phyloP scores from a whole-genome alignment of 2,329 filamentous ascomycete species.

The Xylariaceae sp. region DNA sequence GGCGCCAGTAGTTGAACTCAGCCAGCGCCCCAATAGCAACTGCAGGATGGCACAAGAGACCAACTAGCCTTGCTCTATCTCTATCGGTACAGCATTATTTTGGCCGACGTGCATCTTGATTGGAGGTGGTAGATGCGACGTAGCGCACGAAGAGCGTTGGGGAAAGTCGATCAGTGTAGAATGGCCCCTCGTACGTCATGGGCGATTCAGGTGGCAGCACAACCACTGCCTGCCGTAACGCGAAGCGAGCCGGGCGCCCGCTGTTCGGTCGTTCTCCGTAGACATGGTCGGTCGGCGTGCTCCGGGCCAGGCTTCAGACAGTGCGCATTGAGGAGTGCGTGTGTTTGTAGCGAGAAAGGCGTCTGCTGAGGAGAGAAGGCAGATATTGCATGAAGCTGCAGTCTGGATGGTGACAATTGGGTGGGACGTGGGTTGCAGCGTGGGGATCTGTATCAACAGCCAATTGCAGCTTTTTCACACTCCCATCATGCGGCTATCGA shows the following conservation, averaged over 20 bases:
- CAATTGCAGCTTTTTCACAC: constrained; percentile 24
- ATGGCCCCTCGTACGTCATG: not conserved
- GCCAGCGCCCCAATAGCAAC: too few species aligned
- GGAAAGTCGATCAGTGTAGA: not conserved
- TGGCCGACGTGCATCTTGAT: too few species aligned
- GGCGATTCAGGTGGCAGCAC: not conserved
- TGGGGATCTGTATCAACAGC: constrained; percentile 28
- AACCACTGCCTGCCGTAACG: not conserved
- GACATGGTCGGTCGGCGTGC: too few species aligned
- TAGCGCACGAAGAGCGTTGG: not conserved
- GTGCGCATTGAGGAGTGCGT: too few species aligned
- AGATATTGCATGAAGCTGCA: constrained; percentile 6
- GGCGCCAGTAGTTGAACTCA: too few species aligned
- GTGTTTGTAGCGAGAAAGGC: too few species aligned
- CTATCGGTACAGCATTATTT: too few species aligned
- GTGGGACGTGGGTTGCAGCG: constrained; percentile 19
- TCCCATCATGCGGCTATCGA: constrained; percentile 30
- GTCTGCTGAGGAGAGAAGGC: constrained; percentile 1
- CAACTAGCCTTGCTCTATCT: too few species aligned
- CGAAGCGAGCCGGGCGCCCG: not conserved
- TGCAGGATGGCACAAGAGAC: too few species aligned
- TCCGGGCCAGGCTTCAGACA: too few species aligned
- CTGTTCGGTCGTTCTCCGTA: too few species aligned
- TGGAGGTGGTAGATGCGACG: too few species aligned
- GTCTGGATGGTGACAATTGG: constrained; percentile 16